Percentiles rank a stretch among this genome's conserved stretches.
These are phyloP conservation scores for Heritiera fomes DNA, from an alignment of 345 rosid species.

Conservation along the genomic window DNA sequence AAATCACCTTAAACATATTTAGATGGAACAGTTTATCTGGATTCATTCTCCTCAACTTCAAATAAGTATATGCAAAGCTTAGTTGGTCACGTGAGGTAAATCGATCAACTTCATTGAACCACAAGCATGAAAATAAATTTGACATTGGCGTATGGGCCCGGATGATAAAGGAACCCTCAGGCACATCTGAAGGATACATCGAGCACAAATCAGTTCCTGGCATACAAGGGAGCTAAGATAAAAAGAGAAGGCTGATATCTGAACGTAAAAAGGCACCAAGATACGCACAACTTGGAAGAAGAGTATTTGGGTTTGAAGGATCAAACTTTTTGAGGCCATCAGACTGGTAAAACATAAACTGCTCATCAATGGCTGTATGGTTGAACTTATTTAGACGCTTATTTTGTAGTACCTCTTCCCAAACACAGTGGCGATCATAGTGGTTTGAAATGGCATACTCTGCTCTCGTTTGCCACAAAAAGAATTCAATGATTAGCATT, in stretches of 20 bases:
- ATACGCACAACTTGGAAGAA: conserved; percentile 84
- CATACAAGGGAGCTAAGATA: conserved; percentile 7
- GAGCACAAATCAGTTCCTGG: conserved; percentile 26
- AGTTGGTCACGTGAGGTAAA: conserved; percentile 91
- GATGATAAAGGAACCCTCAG: conserved; percentile 92
- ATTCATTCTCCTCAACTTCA: conserved; percentile 76
- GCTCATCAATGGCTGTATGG: conserved; percentile 75
- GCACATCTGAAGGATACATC: conserved; percentile 70
- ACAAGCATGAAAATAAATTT: conserved; percentile 84
- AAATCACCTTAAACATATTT: conserved; percentile 82
- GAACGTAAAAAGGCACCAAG: conserved; percentile 13
- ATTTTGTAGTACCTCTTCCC: conserved; percentile 92
- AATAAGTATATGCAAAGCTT: conserved; percentile 91
- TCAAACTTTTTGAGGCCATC: conserved; percentile 83
- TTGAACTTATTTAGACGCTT: conserved; percentile 76
- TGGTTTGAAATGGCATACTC: conserved; percentile 97
- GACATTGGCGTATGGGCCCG: conserved; percentile 95
- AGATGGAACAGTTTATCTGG: conserved; percentile 66
- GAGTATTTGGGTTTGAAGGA: conserved; percentile 53
- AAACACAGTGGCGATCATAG: conserved; percentile 91
- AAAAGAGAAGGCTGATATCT: conserved; percentile 14
- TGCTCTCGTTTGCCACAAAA: conserved; percentile 78
- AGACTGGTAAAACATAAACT: conserved; percentile 62
- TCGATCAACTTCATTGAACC: conserved; percentile 95
- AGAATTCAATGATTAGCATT: conserved; percentile 71